Evolutionary conservation across 768 basidiomycete genomes (phyloP), one percentile per base, ranked within the genome.

Genomic region (Boletus sp.): DNA sequence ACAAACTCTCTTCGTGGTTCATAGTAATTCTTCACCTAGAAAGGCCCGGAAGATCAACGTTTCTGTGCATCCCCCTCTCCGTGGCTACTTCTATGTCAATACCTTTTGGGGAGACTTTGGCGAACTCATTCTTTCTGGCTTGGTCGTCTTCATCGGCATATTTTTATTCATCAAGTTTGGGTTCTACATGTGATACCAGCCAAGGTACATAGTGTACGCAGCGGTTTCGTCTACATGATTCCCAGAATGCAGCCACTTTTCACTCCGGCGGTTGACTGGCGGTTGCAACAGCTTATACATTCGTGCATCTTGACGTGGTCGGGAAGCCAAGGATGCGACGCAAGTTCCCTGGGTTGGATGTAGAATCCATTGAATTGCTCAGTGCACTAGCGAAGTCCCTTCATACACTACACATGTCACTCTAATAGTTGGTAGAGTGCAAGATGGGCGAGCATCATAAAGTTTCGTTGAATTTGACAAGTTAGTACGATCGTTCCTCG

Each of bases 1-100:
- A 34, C 93, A 94, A 70, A 93, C 92, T 1, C 72, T 95, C 51
- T 91, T 84, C 61, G 72, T 94, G 58, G 77, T 85, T 13, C 72
- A 75, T 2, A 60, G 62, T 14, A 72, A 79, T 45, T 72, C 69
- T 8, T 66, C 67, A 3, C 76, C 82, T 15, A 78, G 80, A 5
- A 73, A 70, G 53, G 70, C 61, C 27, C 81, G 87, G 61, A 71
- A 70, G 27, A 70, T 91, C 17, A 65, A 57, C 1, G 83, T 93
- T 13, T 75, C 77, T 10, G 67, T 92, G 13, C 72, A 71, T 27
- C 85, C 88, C 1, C 78, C 82, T 4, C 71, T 80, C 6, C 70
- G 66, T 9, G 73, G 77, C 1, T 60, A 72, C 39, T 88, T 89
- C 57, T 64, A 69, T 32, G 65, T 87, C 46, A 90, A 89, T 61